phyloP scores from a whole-genome alignment of 441 rosid genomes.

The Pelargonium cotyledonis region DNA sequence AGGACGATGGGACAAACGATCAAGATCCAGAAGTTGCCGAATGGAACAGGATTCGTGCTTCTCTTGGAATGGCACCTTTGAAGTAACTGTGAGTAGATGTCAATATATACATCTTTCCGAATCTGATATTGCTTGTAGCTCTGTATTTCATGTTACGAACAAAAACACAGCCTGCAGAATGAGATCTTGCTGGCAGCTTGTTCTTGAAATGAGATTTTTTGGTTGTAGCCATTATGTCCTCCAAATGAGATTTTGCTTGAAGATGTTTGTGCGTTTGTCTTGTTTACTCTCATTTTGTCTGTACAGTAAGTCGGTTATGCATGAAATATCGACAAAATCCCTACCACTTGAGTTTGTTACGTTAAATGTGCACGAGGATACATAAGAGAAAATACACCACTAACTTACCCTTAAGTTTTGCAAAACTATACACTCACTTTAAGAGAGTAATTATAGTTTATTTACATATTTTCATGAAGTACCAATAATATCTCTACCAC shows the following conservation, averaged over 20 bases:
- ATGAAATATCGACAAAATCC: too few species aligned
- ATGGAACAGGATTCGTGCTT: slow-evolving; percentile 69
- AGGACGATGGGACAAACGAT: slow-evolving; percentile 72
- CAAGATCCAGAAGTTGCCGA: slow-evolving; percentile 89
- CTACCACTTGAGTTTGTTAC: too few species aligned
- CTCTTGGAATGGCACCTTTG: slow-evolving; percentile 71
- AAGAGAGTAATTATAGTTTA: too few species aligned
- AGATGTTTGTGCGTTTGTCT: not conserved
- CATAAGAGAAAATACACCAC: too few species aligned
- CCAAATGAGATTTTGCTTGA: not conserved
- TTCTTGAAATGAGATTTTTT: not conserved
- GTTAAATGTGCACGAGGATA: too few species aligned
- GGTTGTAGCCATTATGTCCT: not conserved
- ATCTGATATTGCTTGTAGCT: not conserved
- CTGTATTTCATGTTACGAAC: not conserved
- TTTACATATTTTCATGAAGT: too few species aligned
- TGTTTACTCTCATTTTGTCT: not conserved
- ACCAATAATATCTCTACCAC: too few species aligned
- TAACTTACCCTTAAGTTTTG: too few species aligned
- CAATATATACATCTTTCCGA: not conserved
- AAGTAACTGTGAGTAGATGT: slow-evolving; percentile 21
- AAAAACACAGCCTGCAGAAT: not conserved
- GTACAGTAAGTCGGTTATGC: too few species aligned
- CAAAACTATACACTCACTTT: too few species aligned
- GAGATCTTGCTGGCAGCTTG: not conserved